Evolutionary conservation across 768 basidiomycete genomes (phyloP).

Genomic region (Boletales sp.): DNA sequence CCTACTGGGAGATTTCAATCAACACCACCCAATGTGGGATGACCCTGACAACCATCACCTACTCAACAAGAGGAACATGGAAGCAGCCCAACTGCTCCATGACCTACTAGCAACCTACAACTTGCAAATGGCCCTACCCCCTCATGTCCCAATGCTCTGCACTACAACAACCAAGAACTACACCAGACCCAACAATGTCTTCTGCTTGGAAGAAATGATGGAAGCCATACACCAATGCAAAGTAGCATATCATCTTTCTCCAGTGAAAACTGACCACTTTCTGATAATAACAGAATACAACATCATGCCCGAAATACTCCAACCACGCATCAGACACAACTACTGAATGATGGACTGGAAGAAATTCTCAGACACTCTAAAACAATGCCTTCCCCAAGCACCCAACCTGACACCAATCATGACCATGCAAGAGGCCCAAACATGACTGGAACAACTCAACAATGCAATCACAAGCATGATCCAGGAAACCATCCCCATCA

Average conservation of each 20-base stretch:
- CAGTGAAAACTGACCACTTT: neutral
- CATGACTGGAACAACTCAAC: no score
- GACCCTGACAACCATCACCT: neutral
- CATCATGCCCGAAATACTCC: no score
- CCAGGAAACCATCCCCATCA: no score
- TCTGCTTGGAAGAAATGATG: neutral
- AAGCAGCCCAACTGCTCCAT: neutral
- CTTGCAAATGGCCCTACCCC: neutral
- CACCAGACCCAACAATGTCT: neutral
- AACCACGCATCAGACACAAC: no score
- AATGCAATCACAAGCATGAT: no score
- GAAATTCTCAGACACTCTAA: no score
- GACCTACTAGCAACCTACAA: neutral
- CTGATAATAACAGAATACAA: neutral
- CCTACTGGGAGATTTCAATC: neutral
- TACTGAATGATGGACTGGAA: no score
- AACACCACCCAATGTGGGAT: neutral
- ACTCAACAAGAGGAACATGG: neutral
- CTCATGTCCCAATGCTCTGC: neutral
- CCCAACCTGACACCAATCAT: no score
- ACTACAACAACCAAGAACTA: neutral
- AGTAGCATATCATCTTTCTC: neutral
- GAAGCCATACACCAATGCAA: neutral
- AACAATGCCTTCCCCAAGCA: no score
- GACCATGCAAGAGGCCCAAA: no score